Evolutionary conservation across 148 eudicot species (phyloP).

Genomic region (Euryodendron excelsum): DNA sequence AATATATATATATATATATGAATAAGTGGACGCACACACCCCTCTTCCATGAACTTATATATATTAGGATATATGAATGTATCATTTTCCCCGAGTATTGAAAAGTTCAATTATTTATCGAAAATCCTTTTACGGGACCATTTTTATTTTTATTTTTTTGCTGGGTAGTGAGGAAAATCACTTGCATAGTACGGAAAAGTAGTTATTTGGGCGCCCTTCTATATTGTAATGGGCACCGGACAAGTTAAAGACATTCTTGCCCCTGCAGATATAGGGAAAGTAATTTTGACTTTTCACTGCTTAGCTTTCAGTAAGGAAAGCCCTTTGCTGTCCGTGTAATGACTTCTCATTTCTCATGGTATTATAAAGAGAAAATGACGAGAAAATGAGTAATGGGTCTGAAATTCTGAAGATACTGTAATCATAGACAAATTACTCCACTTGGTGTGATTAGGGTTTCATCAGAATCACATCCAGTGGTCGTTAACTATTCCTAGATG

Average conservation of each 20-base stretch:
- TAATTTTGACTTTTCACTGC: slow-evolving; percentile 14
- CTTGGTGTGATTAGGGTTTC: background rate
- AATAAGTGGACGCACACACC: too few relatives aligned
- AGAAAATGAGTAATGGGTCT: background rate
- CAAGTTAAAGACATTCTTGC: slow-evolving; percentile 1
- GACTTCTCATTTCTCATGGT: too few relatives aligned
- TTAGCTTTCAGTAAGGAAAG: background rate
- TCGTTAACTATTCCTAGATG: background rate
- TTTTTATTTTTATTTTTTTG: too few relatives aligned
- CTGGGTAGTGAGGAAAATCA: too few relatives aligned
- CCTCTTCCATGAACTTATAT: too few relatives aligned
- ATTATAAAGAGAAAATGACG: too few relatives aligned
- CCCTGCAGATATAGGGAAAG: background rate
- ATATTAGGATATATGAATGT: too few relatives aligned
- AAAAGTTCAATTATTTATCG: too few relatives aligned
- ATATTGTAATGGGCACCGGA: background rate
- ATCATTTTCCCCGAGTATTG: too few relatives aligned
- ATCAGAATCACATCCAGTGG: background rate
- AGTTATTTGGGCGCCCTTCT: background rate
- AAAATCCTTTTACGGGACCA: too few relatives aligned
- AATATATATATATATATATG: too few relatives aligned
- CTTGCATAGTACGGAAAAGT: too few relatives aligned
- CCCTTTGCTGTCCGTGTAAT: background rate
- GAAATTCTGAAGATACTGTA: background rate
- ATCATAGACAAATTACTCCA: background rate